A percentile compares a stretch with the other conserved stretches of the same genome.
These are phyloP conservation scores for Eimeria praecox DNA, from an alignment of 169 alveolate species.

Conservation along the genomic window DNA sequence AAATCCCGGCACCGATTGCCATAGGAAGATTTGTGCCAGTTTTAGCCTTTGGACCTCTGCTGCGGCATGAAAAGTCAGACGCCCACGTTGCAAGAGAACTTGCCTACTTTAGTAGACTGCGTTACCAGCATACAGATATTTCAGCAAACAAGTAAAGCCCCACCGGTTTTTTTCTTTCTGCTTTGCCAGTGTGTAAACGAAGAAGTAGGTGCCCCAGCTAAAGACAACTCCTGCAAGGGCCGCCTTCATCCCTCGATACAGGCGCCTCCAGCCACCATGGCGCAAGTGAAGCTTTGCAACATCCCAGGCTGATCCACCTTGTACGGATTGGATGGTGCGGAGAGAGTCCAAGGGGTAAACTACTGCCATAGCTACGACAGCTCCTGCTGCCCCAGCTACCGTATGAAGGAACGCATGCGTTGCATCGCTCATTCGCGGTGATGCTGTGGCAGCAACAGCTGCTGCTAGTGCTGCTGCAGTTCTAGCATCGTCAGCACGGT, in stretches of 20 bases:
- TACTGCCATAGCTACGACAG: slow-evolving; percentile 74
- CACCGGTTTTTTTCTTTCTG: slow-evolving; percentile 65
- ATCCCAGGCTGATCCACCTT: slow-evolving; percentile 72
- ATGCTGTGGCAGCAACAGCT: slow-evolving; percentile 59
- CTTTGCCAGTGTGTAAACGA: slow-evolving; percentile 72
- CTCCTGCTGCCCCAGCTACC: slow-evolving; percentile 81
- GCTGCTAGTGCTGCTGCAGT: slow-evolving; percentile 73
- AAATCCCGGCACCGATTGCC: slow-evolving; percentile 79
- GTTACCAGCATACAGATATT: neutral
- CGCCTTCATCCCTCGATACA: slow-evolving; percentile 77
- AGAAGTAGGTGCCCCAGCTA: slow-evolving; percentile 83
- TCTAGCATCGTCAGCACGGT: slow-evolving; percentile 64
- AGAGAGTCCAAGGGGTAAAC: slow-evolving; percentile 79
- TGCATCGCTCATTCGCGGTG: slow-evolving; percentile 62
- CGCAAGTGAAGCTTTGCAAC: slow-evolving; percentile 49
- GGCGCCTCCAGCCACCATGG: slow-evolving; percentile 76
- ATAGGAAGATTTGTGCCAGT: slow-evolving; percentile 65
- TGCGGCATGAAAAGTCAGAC: slow-evolving; percentile 18
- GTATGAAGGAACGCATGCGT: slow-evolving; percentile 78
- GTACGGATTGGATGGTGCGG: slow-evolving; percentile 77
- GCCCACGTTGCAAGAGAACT: neutral
- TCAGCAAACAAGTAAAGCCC: neutral
- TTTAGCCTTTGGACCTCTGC: slow-evolving; percentile 53
- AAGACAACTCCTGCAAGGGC: slow-evolving; percentile 78
- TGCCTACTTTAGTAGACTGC: neutral